A percentile compares a stretch with the other conserved stretches of the same genome.
Evolutionary conservation across 129 eudicot species (phyloP).

Genomic region (Saposhnikovia divaricata): DNA sequence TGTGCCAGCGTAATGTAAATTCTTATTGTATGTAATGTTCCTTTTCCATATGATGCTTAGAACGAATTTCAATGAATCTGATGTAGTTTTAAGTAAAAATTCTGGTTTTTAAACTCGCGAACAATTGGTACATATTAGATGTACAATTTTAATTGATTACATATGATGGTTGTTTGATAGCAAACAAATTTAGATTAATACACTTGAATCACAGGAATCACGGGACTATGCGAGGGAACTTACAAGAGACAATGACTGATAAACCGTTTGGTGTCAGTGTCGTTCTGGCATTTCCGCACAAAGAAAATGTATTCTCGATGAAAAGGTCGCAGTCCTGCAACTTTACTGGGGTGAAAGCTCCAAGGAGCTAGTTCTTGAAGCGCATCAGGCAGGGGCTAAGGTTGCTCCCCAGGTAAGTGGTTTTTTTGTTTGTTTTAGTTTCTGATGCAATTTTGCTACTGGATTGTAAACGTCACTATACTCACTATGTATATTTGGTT

Average conservation of each 20-base stretch:
- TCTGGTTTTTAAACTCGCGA: too few species aligned
- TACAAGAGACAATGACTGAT: slow-evolving; percentile 78
- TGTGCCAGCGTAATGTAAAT: too few species aligned
- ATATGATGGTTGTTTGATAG: not conserved
- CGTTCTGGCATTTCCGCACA: slow-evolving; percentile 85
- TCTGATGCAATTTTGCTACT: not conserved
- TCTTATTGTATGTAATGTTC: too few species aligned
- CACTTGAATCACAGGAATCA: slow-evolving; percentile 49
- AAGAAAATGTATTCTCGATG: slow-evolving; percentile 74
- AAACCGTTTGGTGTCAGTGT: slow-evolving; percentile 93
- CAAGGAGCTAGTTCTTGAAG: too few species aligned
- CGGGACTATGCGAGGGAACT: slow-evolving; percentile 77
- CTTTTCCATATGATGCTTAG: too few species aligned
- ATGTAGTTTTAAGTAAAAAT: too few species aligned
- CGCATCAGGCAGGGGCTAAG: too few species aligned
- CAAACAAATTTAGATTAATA: not conserved
- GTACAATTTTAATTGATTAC: not conserved
- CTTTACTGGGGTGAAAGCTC: slow-evolving; percentile 56
- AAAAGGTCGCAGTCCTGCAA: slow-evolving; percentile 80
- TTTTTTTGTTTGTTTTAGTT: too few species aligned
- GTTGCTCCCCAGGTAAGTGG: too few species aligned
- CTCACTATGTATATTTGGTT: not conserved
- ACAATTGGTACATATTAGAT: too few species aligned
- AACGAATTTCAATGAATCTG: too few species aligned
- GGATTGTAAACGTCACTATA: not conserved